Evolutionary conservation across 2,329 filamentous ascomycete genomes (phyloP), one percentile per base, ranked within the genome.

Genomic region (Zymoseptoria ardabiliae): DNA sequence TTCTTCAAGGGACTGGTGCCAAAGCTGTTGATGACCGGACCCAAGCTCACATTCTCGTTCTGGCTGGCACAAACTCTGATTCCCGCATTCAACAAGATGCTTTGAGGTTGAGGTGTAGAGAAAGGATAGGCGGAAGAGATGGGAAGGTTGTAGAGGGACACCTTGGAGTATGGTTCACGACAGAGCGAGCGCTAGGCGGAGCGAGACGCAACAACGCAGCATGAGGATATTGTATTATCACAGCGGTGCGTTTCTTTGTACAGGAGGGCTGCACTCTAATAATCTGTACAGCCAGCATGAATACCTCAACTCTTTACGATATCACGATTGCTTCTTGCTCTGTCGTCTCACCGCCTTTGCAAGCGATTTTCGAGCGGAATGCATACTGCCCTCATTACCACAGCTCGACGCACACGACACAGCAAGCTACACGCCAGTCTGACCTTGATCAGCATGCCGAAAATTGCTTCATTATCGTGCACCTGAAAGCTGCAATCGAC

Each of bases 51-150:
- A 64, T 99, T 99, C 82, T 97, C 92, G 62, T 99, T 99, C 86
- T 99, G 94, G 94, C 85, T 99, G 73, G 94, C 94, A 59, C 94
- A 99, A 82, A 97, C 94, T 28, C 81, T 99, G 70, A 99, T 99
- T 73, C 94, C 94, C 55, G 88, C 91, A 48, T 97, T 97, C 76
- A 90, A 85, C 71, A 85, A 85, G 75, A 73, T 86, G 60, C 77
- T 85, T 74, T 85, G 81, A 62, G 25, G 25, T 28, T 7, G 49
- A 50, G 19, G 51, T 8, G 22, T 25, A 25, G 23, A 53, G 35
- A n/a, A 5, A 11, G 0, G 35, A 7, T n/a, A 6, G 35, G 17
- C 35, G 13, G 11, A 17, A 13, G 35, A 17, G 35, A 17, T 17
- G 35, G 35, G 35, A 45, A 17, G 35, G 35, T 17, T 6, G 13